Conservation (phyloP, 495 filamentous ascomycete species). For the Parathielavia hyrcaniae region DNA sequence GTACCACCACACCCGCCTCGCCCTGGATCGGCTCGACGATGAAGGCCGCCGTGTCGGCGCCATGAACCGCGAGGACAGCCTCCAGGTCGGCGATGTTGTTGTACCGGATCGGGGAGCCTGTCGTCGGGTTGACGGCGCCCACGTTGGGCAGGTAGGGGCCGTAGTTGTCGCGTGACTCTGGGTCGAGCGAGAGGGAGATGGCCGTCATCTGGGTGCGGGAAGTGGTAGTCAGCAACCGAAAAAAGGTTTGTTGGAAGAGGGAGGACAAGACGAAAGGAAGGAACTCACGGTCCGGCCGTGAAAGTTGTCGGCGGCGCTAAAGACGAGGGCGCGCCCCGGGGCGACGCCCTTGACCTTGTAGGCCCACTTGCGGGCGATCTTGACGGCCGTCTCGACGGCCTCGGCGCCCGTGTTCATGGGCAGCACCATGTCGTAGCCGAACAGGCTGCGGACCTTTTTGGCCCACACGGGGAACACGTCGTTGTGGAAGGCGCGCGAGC, state of each 20-base stretch:
- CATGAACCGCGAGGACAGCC: slow-evolving; percentile 70
- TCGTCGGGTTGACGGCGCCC: slow-evolving; percentile 70
- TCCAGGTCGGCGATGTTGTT: slow-evolving; percentile 78
- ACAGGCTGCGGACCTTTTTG: slow-evolving; percentile 75
- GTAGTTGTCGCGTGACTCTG: slow-evolving; percentile 94
- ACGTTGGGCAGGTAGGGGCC: slow-evolving; percentile 89
- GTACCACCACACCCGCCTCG: slow-evolving; percentile 95
- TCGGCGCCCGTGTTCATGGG: slow-evolving; percentile 99
- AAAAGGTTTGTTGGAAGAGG: neutral
- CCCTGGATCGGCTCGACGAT: slow-evolving; percentile 97
- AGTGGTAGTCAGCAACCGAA: slow-evolving; percentile 25
- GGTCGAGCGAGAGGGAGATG: slow-evolving; percentile 89
- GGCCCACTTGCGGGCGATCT: slow-evolving; percentile 97
- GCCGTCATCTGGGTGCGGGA: slow-evolving; percentile 68
- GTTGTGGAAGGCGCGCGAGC: slow-evolving; percentile 95
- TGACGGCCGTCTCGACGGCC: slow-evolving; percentile 96
- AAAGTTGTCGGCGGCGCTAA: slow-evolving; percentile 87
- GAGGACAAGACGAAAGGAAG: neutral
- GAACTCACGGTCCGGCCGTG: slow-evolving; percentile 82
- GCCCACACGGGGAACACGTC: slow-evolving; percentile 98
- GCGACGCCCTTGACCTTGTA: slow-evolving; percentile 95
- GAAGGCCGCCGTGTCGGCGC: slow-evolving; percentile 83
- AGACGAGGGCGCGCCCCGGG: slow-evolving; percentile 73
- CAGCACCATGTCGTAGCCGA: slow-evolving; percentile 97
- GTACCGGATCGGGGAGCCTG: slow-evolving; percentile 71